A percentile compares a stretch with the other conserved stretches of the same genome.
Conservation (phyloP, 164 flowering plant species). For the Chloranthus sessilifolius region DNA sequence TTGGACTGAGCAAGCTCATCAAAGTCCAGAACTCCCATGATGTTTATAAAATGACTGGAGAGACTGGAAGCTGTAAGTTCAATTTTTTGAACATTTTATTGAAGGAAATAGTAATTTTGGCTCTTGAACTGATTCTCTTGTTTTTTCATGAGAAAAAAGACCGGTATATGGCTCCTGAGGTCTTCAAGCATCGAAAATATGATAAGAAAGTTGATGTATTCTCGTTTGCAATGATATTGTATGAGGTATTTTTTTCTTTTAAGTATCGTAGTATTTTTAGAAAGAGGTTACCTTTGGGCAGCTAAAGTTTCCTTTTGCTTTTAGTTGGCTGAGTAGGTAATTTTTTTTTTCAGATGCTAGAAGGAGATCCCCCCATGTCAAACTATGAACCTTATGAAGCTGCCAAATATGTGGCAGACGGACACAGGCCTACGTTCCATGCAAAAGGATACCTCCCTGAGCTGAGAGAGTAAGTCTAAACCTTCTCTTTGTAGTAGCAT, state of each 20-base stretch:
- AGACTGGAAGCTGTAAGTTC: constrained; percentile 98
- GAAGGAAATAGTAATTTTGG: not conserved
- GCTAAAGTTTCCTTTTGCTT: not conserved
- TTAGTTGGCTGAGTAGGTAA: not conserved
- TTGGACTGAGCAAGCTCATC: constrained; percentile 97
- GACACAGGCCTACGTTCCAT: constrained; percentile 77
- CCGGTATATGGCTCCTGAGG: constrained; percentile 99
- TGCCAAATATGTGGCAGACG: constrained; percentile 84
- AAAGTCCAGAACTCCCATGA: constrained; percentile 91
- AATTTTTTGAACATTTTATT: not conserved
- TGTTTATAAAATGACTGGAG: constrained; percentile 99
- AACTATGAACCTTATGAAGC: constrained; percentile 96
- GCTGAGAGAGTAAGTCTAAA: constrained; percentile 67
- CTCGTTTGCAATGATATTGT: constrained; percentile 97
- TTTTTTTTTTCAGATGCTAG: constrained; percentile 70
- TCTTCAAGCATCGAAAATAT: constrained; percentile 93
- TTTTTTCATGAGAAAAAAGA: constrained; percentile 38
- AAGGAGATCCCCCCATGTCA: constrained; percentile 87
- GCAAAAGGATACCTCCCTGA: constrained; percentile 61
- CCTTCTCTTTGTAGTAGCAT: too few relatives aligned
- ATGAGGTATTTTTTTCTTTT: constrained; percentile 59
- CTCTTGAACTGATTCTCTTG: constrained; percentile 3
- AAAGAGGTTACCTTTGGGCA: not conserved
- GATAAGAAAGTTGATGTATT: constrained; percentile 99
- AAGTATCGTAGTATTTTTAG: not conserved